Base-by-base conservation (phyloP, 331 rosid species). In the Acacia pycnantha region DNA sequence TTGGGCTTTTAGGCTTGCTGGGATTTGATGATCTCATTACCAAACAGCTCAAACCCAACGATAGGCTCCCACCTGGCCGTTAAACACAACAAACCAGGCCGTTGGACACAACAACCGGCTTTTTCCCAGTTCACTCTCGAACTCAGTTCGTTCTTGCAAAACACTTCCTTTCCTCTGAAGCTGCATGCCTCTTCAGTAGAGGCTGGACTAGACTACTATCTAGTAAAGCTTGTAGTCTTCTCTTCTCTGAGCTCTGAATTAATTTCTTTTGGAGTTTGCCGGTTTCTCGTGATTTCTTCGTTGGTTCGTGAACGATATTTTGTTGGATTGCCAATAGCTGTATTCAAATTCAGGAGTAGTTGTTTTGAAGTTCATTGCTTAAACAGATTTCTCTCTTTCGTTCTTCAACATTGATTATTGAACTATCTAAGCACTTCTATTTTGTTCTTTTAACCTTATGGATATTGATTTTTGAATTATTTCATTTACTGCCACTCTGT, bases 41-140 rank as follows among this genome's bases (percentile, higher is more conserved):
- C 29, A 0, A 56, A 10, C 11, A 56, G 4, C 56, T 10, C 1
- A 54, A 54, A 37, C 9, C 6, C 41, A 44, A 44, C 15, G 15
- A 44, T 9, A 44, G 11, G 1, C 4, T 9, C 59, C 21, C 56
- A 16, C 8, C 2, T 15, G 56, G 56, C 56, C 56, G n/a, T 13
- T 47, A 0, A 13, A 11, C 18, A 16, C 18, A 50, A 50, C n/a
- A 16, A 50, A 33, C 41, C 41, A n/a, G 35, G 35, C 51, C 53
- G 3, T 8, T 5, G 74, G 22, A 6, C 22, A 2, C 27, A 10
- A 22, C 65, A 22, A 58, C 29, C 14, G 40, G 64, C 19, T 31
- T 29, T 31, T 48, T 59, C 79, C 2, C 29, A 16, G 50, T 85
- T 90, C 86, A 90, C 90, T 90, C 93, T 84, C 85, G 86, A 80